Evolutionary conservation across 441 rosid species (phyloP).

Genomic region (Populus tomentosa): DNA sequence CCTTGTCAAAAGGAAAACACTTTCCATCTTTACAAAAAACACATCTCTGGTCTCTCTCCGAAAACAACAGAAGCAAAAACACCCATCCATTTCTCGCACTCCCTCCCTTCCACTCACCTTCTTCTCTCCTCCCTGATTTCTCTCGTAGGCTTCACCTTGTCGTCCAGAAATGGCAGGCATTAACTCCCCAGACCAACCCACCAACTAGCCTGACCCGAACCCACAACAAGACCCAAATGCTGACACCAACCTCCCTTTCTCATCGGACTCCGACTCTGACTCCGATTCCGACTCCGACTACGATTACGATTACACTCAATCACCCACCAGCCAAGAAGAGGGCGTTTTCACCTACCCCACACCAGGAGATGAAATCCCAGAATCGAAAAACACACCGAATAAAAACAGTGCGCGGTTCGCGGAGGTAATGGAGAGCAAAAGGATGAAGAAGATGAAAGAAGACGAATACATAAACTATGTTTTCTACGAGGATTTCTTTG

Average conservation of each 20-base stretch:
- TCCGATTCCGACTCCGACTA: too few relatives aligned
- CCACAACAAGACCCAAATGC: slow-evolving; percentile 22
- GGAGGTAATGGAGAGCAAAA: slow-evolving; percentile 34
- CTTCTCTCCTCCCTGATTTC: too few relatives aligned
- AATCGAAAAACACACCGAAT: slow-evolving; percentile 36
- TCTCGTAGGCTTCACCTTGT: background rate
- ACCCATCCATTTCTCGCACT: too few relatives aligned
- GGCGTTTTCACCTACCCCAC: slow-evolving; percentile 26
- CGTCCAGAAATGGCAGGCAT: slow-evolving; percentile 1
- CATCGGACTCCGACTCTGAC: slow-evolving; percentile 19
- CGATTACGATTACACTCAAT: slow-evolving; percentile 37
- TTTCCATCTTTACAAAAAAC: too few relatives aligned
- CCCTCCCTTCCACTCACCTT: too few relatives aligned
- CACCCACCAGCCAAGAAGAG: slow-evolving; percentile 11
- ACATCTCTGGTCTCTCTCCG: too few relatives aligned
- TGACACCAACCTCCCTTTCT: slow-evolving; percentile 5
- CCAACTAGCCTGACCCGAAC: background rate
- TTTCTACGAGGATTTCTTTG: slow-evolving; percentile 39
- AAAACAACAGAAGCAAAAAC: too few relatives aligned
- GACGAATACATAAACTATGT: slow-evolving; percentile 38
- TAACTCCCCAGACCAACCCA: background rate
- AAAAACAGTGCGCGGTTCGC: slow-evolving; percentile 43
- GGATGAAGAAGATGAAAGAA: slow-evolving; percentile 32
- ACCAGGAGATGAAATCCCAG: slow-evolving; percentile 41
- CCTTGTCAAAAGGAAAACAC: too few relatives aligned